These are phyloP conservation scores for Hemileia vastatrix DNA, from an alignment of 1,284 basidiomycete species.

Conservation along the genomic window DNA sequence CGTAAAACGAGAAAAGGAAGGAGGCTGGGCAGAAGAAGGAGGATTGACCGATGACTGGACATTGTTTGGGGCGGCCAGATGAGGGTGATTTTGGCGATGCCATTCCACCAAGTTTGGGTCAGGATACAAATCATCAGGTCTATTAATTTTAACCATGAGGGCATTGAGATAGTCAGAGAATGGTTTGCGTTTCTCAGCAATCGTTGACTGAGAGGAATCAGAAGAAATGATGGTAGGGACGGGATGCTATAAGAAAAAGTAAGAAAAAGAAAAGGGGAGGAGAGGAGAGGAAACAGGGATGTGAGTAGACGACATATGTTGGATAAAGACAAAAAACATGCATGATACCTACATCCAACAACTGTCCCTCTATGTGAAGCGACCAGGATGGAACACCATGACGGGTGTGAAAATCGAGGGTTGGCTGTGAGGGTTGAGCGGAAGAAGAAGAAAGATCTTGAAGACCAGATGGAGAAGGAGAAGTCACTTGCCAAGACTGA, in stretches of 20 bases:
- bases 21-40: background rate
- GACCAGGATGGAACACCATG: constrained; percentile 20
- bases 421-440: background rate
- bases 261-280: background rate
- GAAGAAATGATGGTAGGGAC: background rate
- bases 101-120: constrained; percentile 21
- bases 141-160: constrained; percentile 8
- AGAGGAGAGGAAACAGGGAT: too few relatives aligned
- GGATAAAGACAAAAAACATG: background rate
- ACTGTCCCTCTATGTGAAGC: constrained; percentile 14
- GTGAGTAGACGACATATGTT: too few relatives aligned
- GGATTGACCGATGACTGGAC: too few relatives aligned
- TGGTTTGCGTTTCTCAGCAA: background rate
- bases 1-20: constrained; percentile 8
- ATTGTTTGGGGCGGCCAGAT: too few relatives aligned
- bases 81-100: background rate
- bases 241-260: background rate
- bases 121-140: constrained; percentile 12
- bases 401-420: constrained; percentile 1
- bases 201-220: background rate
- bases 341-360: constrained; percentile 1
- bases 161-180: constrained; percentile 8
- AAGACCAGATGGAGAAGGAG: background rate
- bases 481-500: constrained; percentile 10
- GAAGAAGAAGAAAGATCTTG: background rate